Evolutionary conservation across 257 asterid species (phyloP).

Genomic region (Cruciata laevipes): DNA sequence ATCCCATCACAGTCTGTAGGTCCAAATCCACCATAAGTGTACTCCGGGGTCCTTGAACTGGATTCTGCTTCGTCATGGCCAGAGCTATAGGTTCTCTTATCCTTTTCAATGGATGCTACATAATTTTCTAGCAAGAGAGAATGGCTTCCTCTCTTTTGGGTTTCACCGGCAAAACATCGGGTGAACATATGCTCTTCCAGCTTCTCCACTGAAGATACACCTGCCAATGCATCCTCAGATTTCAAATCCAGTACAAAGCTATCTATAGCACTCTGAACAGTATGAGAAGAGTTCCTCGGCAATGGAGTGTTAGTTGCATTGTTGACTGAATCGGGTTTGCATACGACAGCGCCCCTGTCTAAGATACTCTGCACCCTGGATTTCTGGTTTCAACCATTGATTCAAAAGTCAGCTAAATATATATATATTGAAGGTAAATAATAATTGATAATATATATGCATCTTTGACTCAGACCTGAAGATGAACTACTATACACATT

Average conservation of each 20-base stretch:
- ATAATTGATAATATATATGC: too few species aligned
- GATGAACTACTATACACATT: constrained; percentile 77
- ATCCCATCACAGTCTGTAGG: constrained; percentile 74
- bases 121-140: constrained; percentile 73
- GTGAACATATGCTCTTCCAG: constrained; percentile 59
- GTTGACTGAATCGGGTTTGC: constrained; percentile 25
- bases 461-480: constrained; percentile 48
- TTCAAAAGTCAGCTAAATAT: constrained; percentile 8
- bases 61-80: constrained; percentile 40
- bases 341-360: constrained; percentile 58
- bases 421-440: too few species aligned
- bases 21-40: constrained; percentile 50
- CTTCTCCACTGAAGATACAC: constrained; percentile 37
- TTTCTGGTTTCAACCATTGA: constrained; percentile 52
- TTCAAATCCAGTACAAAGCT: constrained; percentile 44
- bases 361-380: constrained; percentile 77
- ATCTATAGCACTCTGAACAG: constrained; percentile 53
- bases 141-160: constrained; percentile 21
- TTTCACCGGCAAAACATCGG: constrained; percentile 30
- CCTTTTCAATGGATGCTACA: constrained; percentile 61
- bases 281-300: too few species aligned
- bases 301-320: too few species aligned
- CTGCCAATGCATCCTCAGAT: constrained; percentile 27
- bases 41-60: constrained; percentile 25
- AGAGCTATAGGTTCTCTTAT: constrained; percentile 34